Conservation (phyloP, 176 grass and related monocot species). For the Chrysopogon serrulatus region DNA sequence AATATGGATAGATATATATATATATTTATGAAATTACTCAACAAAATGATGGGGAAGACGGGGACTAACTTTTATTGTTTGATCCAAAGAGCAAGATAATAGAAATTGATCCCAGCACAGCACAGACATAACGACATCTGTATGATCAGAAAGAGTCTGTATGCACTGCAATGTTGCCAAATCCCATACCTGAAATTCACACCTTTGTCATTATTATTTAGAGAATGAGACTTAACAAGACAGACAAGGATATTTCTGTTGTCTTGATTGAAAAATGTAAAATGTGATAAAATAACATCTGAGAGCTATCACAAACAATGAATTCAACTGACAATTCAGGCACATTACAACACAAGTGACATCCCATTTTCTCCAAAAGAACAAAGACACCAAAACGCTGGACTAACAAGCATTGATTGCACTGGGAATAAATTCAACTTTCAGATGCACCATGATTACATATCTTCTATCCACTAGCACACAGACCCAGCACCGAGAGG, state of each 20-base stretch:
- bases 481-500: not conserved
- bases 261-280: not conserved
- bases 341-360: not conserved
- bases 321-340: not conserved
- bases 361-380: not conserved
- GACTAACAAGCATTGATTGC: not conserved
- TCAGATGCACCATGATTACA: not conserved
- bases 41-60: constrained; percentile 3
- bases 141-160: constrained; percentile 90
- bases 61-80: constrained; percentile 82
- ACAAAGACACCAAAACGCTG: not conserved
- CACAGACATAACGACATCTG: constrained; percentile 78
- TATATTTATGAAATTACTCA: not conserved
- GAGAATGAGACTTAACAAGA: constrained; percentile 20
- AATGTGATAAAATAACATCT: constrained; percentile 3
- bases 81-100: constrained; percentile 93
- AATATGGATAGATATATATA: not conserved
- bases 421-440: not conserved
- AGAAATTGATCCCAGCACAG: constrained; percentile 98
- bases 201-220: constrained; percentile 1
- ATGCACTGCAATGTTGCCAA: constrained; percentile 81
- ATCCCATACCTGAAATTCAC: constrained; percentile 91
- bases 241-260: not conserved
- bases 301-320: not conserved
- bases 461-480: not conserved